Base-by-base conservation (phyloP, 768 basidiomycete species). In the Kwoniella europaea region DNA sequence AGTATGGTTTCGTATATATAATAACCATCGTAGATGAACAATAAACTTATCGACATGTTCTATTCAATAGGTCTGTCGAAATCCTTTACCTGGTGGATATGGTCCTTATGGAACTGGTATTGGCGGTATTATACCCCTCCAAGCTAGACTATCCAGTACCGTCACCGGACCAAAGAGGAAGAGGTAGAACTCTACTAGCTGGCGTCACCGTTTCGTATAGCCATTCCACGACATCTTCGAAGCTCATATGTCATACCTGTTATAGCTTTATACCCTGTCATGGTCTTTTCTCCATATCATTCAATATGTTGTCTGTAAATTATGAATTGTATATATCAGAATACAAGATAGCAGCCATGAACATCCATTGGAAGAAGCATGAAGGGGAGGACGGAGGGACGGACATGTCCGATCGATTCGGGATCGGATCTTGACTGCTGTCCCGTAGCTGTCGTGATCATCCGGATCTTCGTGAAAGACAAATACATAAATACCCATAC, bases 21-120 rank as follows among this genome's bases (percentile, higher is more conserved):
- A 44, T 44, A 43, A n/a, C 61, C 10, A 35, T 35, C 35, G 35
- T 35, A 7, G 35, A 35, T 35, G 35, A 35, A 35, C 0, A 35
- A 0, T 35, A 0, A 35, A 35, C 35, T 35, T 1, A 35, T 35
- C 1, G 35, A 35, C 35, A 9, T 6, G 7, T 16, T 54, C 2
- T 56, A 3, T 18, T 20, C 20, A 16, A 27, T 66, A 71, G 69
- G 64, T 71, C 4, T 71, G 69, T 29, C 69, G 69, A 71, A 71
- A 71, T 16, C 5, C 20, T 16, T 44, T 71, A 41, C 69, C 69
- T 41, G 69, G 69, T 10, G 69, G 69, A 16, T 71, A 60, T 63
- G 69, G 69, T 5, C 69, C 69, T 16, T 57, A 55, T 7, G 54
- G 56, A 10, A 71, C 50, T n/a, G 64, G 59, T 52, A 71, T 71